Percentiles rank a stretch among this genome's conserved stretches.
Conservation (phyloP, 2,329 filamentous ascomycete genomes). For the Talaromyces sp. region DNA sequence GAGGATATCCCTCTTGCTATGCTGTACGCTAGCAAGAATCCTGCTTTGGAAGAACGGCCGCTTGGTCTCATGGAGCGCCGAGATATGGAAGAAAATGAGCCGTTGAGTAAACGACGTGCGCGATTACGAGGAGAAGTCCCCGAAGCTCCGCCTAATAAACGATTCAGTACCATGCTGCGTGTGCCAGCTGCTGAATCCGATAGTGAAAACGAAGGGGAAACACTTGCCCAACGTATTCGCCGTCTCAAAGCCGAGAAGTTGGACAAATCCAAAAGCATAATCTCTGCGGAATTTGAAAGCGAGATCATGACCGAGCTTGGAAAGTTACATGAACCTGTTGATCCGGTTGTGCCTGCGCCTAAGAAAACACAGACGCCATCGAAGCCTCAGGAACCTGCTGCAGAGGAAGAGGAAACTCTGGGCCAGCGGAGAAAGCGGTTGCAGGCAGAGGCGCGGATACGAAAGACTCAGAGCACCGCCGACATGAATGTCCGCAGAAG, state of each 20-base stretch:
- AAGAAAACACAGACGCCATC: slow-evolving; percentile 5
- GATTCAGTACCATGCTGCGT: slow-evolving; percentile 32
- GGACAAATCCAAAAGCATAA: slow-evolving; percentile 20
- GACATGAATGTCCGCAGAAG: slow-evolving; percentile 36
- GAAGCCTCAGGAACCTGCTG: background rate
- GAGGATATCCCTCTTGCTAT: slow-evolving; percentile 86
- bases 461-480: slow-evolving; percentile 13
- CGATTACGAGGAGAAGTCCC: slow-evolving; percentile 61
- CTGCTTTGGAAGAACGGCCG: slow-evolving; percentile 30
- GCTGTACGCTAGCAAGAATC: slow-evolving; percentile 56
- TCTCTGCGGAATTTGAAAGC: slow-evolving; percentile 39
- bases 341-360: slow-evolving; percentile 9
- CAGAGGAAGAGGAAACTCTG: slow-evolving; percentile 41
- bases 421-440: slow-evolving; percentile 43
- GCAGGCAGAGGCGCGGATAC: slow-evolving; percentile 34
- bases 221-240: slow-evolving; percentile 40
- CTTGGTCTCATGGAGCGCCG: slow-evolving; percentile 59
- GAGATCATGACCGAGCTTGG: slow-evolving; percentile 41
- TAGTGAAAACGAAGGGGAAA: slow-evolving; percentile 37
- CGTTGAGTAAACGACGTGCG: slow-evolving; percentile 70
- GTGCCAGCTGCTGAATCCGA: slow-evolving; percentile 22
- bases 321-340: slow-evolving; percentile 16
- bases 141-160: slow-evolving; percentile 19
- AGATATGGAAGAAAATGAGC: slow-evolving; percentile 88
- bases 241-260: slow-evolving; percentile 35